Conservation (phyloP, 2,329 filamentous ascomycete species). For the Hypoxylon sp. region DNA sequence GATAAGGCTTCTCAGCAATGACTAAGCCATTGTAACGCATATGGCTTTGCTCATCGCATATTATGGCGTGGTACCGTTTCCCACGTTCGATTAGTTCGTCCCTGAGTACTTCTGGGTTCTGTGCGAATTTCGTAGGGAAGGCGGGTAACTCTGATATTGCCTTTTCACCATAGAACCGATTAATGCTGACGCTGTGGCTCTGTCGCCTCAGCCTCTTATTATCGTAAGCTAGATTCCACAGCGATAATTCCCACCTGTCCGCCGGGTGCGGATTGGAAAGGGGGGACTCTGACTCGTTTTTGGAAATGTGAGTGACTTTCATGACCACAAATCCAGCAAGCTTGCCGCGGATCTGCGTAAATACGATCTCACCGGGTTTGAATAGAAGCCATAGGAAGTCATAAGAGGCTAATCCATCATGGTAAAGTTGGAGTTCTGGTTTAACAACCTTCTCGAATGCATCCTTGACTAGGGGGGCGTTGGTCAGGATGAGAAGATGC, state of each 20-base stretch:
- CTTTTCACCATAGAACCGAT: slow-evolving; percentile 2
- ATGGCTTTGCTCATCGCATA: not conserved
- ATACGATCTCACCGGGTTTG: slow-evolving; percentile 2
- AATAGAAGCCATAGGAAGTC: slow-evolving; percentile 1
- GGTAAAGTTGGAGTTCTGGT: not conserved
- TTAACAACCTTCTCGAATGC: not conserved
- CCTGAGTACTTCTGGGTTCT: not conserved
- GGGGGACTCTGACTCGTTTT: not conserved
- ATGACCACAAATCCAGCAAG: slow-evolving; percentile 3
- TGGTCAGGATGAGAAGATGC: not conserved
- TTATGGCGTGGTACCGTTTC: not conserved
- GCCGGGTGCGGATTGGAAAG: not conserved
- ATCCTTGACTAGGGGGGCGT: not conserved
- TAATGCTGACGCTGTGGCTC: not conserved
- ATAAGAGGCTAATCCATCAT: not conserved
- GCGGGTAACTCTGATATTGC: not conserved
- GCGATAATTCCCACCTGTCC: not conserved
- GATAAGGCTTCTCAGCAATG: not conserved
- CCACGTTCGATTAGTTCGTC: slow-evolving; percentile 1
- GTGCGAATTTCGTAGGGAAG: not conserved
- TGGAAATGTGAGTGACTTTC: not conserved
- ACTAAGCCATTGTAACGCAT: slow-evolving; percentile 1
- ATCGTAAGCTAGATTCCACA: not conserved
- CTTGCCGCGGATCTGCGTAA: not conserved
- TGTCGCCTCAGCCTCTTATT: slow-evolving; percentile 6